Conservation (phyloP, 257 asterid genomes). For the Rehmannia glutinosa region DNA sequence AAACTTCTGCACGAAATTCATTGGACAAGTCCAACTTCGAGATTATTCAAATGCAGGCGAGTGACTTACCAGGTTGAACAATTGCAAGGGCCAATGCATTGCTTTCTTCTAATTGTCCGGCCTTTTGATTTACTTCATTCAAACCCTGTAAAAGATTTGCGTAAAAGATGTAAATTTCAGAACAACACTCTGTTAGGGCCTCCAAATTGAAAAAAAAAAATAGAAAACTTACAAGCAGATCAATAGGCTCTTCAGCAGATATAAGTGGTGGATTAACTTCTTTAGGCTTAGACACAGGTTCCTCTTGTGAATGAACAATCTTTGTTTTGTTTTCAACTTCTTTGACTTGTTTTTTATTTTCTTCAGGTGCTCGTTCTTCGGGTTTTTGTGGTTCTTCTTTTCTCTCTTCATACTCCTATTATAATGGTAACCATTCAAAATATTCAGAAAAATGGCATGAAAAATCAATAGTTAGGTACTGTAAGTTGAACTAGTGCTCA, state of each 20-base stretch:
- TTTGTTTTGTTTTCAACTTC: constrained; percentile 31
- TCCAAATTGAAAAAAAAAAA: not conserved
- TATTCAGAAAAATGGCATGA: not conserved
- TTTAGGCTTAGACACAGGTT: constrained; percentile 18
- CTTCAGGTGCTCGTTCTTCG: constrained; percentile 28
- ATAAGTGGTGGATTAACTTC: constrained; percentile 28
- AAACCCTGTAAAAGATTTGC: constrained; percentile 42
- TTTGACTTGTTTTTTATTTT: constrained; percentile 23
- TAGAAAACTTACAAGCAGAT: constrained; percentile 50
- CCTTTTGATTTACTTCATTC: constrained; percentile 45
- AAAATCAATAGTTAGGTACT: not conserved
- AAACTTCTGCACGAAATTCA: not conserved
- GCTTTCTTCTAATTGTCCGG: constrained; percentile 54
- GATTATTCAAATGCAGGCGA: not conserved
- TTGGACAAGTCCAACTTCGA: not conserved
- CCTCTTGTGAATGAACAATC: constrained; percentile 17
- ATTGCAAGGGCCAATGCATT: constrained; percentile 84
- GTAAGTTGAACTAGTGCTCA: too few relatives aligned
- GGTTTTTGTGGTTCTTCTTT: constrained; percentile 33
- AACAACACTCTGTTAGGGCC: not conserved
- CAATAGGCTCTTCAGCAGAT: constrained; percentile 45
- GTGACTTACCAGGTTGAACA: constrained; percentile 51
- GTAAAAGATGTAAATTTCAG: not conserved
- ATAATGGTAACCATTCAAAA: not conserved
- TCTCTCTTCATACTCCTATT: constrained; percentile 47